Evolutionary conservation across 1,139 yeast species (phyloP).

Genomic region (Kazachstania sp.): DNA sequence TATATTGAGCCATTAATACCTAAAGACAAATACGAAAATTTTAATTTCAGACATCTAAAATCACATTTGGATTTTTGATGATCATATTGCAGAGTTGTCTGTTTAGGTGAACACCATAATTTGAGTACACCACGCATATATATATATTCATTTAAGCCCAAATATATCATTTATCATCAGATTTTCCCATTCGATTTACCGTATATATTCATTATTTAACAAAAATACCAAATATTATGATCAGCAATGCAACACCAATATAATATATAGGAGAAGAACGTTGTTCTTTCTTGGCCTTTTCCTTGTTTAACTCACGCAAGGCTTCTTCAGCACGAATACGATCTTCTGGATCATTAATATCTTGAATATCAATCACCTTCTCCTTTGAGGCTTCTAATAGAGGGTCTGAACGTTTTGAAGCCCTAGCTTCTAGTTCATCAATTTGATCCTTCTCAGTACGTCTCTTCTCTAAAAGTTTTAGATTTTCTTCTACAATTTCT

Average conservation of each 20-base stretch:
- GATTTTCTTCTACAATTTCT: constrained; percentile 49
- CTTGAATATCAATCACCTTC: constrained; percentile 29
- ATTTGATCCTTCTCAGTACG: constrained; percentile 8
- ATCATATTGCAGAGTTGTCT: too few species aligned
- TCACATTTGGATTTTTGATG: too few species aligned
- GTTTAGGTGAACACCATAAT: too few species aligned
- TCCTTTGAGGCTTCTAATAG: constrained; percentile 26
- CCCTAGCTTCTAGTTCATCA: neutral
- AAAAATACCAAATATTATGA: constrained; percentile 27
- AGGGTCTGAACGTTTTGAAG: constrained; percentile 9
- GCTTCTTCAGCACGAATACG: constrained; percentile 37
- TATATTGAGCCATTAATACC: too few species aligned
- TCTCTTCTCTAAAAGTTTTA: constrained; percentile 21
- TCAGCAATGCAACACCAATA: constrained; percentile 29
- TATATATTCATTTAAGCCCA: too few species aligned
- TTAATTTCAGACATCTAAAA: too few species aligned
- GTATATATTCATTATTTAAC: constrained; percentile 17
- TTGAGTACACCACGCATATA: too few species aligned
- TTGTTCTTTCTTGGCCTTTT: constrained; percentile 17
- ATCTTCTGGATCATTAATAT: constrained; percentile 41
- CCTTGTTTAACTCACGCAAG: constrained; percentile 44
- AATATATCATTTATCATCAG: too few species aligned
- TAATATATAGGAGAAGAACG: constrained; percentile 25
- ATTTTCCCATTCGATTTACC: neutral
- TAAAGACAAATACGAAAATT: too few species aligned